These are phyloP conservation scores for Termitomyces heimii DNA, from an alignment of 768 basidiomycete genomes.

Conservation along the genomic window DNA sequence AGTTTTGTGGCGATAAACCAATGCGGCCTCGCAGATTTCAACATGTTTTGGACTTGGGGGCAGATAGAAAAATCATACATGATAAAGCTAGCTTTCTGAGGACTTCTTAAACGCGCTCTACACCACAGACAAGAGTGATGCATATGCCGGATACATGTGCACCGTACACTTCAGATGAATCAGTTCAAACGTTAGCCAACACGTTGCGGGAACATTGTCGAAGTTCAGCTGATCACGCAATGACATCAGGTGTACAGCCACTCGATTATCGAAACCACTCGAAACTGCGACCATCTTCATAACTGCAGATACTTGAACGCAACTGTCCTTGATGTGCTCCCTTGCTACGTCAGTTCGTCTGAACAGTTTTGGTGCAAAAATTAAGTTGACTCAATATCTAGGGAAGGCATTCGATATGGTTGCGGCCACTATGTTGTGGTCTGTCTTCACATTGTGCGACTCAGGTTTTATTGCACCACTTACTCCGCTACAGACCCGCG, in stretches of 20 bases:
- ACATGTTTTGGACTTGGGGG: no score
- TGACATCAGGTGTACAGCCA: conserved; percentile 6
- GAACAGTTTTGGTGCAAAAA: conserved; percentile 9
- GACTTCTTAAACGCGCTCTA: no score
- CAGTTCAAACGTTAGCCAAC: no score
- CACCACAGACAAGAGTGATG: no score
- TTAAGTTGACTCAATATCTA: conserved; percentile 27
- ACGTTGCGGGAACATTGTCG: no score
- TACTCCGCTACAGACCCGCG: conserved; percentile 35
- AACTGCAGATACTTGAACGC: neutral
- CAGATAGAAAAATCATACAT: no score
- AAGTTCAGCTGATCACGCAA: neutral
- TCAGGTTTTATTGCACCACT: neutral
- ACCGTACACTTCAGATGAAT: no score
- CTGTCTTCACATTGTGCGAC: conserved; percentile 18
- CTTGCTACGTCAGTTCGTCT: conserved; percentile 42
- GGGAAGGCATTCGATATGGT: conserved; percentile 70
- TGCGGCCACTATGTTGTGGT: conserved; percentile 79
- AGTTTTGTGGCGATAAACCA: no score
- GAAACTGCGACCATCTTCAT: conserved; percentile 4
- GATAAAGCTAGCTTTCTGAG: no score
- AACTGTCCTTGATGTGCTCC: conserved; percentile 39
- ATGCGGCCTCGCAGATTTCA: no score
- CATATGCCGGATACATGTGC: no score
- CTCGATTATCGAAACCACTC: neutral